Percentiles rank a stretch among this genome's conserved stretches.
Evolutionary conservation across 148 eudicot genomes (phyloP).

Genomic region (Heliosperma pusillum): DNA sequence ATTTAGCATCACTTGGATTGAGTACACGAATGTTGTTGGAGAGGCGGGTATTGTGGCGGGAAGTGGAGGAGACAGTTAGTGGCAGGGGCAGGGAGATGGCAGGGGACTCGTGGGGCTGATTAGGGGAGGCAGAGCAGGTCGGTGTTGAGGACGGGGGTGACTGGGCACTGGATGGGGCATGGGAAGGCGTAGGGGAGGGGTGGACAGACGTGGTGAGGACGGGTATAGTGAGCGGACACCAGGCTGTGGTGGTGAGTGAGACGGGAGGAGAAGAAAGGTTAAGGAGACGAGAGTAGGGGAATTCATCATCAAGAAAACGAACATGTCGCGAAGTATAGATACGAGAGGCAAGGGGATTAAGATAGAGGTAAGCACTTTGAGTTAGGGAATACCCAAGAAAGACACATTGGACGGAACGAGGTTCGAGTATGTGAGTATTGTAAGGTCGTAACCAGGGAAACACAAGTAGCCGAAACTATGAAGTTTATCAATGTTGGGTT

Average conservation of each 20-base stretch:
- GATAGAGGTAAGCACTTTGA: conserved; percentile 5
- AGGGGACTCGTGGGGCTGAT: not conserved
- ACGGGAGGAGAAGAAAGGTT: not conserved
- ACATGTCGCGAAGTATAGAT: conserved; percentile 17
- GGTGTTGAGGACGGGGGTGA: too few relatives aligned
- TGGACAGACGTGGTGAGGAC: too few relatives aligned
- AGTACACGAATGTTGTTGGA: not conserved
- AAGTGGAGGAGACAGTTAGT: not conserved
- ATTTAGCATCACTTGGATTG: not conserved
- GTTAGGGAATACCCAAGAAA: conserved; percentile 13
- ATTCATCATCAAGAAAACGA: not conserved
- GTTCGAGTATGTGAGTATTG: not conserved
- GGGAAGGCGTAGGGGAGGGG: too few relatives aligned
- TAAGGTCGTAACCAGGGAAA: conserved; percentile 12
- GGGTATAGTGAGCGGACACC: not conserved
- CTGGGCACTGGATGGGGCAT: too few relatives aligned
- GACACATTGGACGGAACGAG: not conserved
- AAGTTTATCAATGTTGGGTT: not conserved
- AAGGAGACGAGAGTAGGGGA: not conserved
- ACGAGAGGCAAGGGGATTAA: not conserved
- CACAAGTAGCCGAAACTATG: conserved; percentile 8
- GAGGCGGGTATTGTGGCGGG: too few relatives aligned
- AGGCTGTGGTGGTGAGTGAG: not conserved
- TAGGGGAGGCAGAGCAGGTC: not conserved
- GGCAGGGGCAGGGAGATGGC: not conserved